Evolutionary conservation across 1,139 yeast species (phyloP), one percentile per base, ranked within the genome.

Genomic region (Geotrichum bryndzae): DNA sequence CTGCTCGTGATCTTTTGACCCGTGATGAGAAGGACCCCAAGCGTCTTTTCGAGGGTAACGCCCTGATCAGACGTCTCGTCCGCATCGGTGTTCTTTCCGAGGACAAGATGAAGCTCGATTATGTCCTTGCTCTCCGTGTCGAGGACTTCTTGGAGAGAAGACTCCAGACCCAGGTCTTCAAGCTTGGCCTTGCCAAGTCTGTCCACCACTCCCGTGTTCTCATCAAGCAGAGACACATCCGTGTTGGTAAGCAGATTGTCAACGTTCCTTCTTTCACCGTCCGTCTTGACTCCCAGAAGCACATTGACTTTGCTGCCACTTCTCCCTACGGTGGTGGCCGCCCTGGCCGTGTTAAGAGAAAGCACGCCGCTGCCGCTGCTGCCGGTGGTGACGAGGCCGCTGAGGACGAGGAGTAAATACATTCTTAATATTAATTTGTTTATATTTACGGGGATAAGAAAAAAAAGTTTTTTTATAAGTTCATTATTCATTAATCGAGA

Each of bases 311-410:
- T 76, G 96, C 99, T 76, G 88, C 92, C 80, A 90, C 90, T 81
- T 94, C 99, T 72, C 99, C 99, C 82, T 94, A 90, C 90, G 99
- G 99, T 80, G 99, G 99, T 84, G 99, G 97, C 75, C 94, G 99
- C 85, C 95, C 99, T 74, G 99, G 99, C 81, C 95, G 99, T 87
- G 96, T 90, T 77, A 95, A 95, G 88, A 91, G 99, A 90, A 92
- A 85, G 84, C 86, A 88, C 86, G 89, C 87, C 86, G 89, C 87
- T 80, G 86, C 82, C 79, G 86, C 84, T 80, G 76, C 78, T 68
- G 73, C 79, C 63, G 91, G 78, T 67, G 94, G 78, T 68, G 90
- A 76, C 69, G 65, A 61, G 23, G 65, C 60, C 48, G 90, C 77
- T 68, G 90, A 80, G 71, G 91, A 82, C 74, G 91, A 85, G 72